Evolutionary conservation across 148 eudicot genomes (phyloP), one percentile per base, ranked within the genome.

Genomic region (Rhododendron ovatum): DNA sequence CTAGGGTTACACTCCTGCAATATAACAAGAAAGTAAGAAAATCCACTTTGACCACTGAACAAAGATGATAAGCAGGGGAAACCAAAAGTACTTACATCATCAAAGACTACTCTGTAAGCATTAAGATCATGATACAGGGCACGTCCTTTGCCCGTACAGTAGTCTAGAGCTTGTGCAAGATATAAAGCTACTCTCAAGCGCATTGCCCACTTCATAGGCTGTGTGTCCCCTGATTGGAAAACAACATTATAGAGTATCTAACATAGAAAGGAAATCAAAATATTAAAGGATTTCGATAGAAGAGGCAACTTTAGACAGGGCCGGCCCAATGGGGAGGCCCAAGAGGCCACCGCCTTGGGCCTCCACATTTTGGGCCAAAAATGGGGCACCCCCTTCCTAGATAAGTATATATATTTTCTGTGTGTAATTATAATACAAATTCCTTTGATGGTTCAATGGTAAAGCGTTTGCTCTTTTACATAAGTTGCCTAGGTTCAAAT

Each of bases 171-270:
- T 89, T 95, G 92, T 71, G 98, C 98, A 90, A 96, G 94, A 89
- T 92, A 91, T 48, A 95, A 89, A 28, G 99, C 98, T 86, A 96
- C 99, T 91, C 98, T 92, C 87, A 96, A 92, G 85, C 99, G 94
- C 98, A 96, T 96, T 20, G 98, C 91, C 99, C 98, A 96, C 91
- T 90, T 95, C 98, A 96, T 94, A 85, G 99, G 99, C 12, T 93
- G 94, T 73, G 94, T 33, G 82, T 96, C 99, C 99, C 99, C 99
- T 96, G 89, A 80, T 53, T 77, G 22, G 26, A 75, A 13, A 47
- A 82, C 7, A 20, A n/a, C 67, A 83, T 80, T 17, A 37, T 2
- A 18, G 18, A 37, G 26, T 10, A 69, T 35, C 28, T 18, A 83
- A 77, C 17, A 9, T 33, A 10, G 33, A 51, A 55, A 3, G 33